Conservation (phyloP, 164 flowering plant genomes). For the Magnolia sinica region DNA sequence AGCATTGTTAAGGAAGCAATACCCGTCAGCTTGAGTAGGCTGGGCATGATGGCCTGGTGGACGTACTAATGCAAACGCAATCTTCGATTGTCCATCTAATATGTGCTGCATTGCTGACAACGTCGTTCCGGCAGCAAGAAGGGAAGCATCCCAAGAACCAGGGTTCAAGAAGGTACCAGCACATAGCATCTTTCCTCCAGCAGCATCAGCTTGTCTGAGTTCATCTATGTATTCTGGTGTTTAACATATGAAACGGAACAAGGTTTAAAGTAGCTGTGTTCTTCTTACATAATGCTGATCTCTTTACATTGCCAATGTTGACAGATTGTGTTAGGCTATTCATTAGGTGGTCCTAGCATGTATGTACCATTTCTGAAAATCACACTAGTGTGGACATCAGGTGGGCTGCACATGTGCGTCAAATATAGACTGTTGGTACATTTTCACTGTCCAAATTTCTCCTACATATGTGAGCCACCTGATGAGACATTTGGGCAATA, state of each 20-base stretch:
- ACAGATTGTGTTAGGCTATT: neutral
- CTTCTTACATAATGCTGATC: neutral
- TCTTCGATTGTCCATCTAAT: slow-evolving; percentile 64
- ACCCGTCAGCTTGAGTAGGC: slow-evolving; percentile 91
- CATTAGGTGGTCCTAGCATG: neutral
- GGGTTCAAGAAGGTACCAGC: slow-evolving; percentile 78
- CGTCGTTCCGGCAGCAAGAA: slow-evolving; percentile 89
- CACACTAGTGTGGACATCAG: neutral
- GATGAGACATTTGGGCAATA: neutral
- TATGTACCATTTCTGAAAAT: neutral
- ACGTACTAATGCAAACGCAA: slow-evolving; percentile 79
- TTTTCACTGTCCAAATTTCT: neutral
- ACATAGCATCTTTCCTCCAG: slow-evolving; percentile 56
- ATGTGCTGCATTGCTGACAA: slow-evolving; percentile 78
- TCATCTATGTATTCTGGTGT: slow-evolving; percentile 61
- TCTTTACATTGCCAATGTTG: neutral
- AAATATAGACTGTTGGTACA: neutral
- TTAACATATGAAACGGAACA: slow-evolving; percentile 3
- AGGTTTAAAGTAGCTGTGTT: neutral
- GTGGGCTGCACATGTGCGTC: neutral
- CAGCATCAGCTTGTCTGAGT: slow-evolving; percentile 65
- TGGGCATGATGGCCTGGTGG: slow-evolving; percentile 99
- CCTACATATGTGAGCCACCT: neutral
- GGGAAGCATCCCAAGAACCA: slow-evolving; percentile 79
- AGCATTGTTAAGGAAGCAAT: slow-evolving; percentile 92